A percentile compares a stretch with the other conserved stretches of the same genome.
These are phyloP conservation scores for Xylogone sp. DNA, from an alignment of 2,329 filamentous ascomycete genomes.

Conservation along the genomic window DNA sequence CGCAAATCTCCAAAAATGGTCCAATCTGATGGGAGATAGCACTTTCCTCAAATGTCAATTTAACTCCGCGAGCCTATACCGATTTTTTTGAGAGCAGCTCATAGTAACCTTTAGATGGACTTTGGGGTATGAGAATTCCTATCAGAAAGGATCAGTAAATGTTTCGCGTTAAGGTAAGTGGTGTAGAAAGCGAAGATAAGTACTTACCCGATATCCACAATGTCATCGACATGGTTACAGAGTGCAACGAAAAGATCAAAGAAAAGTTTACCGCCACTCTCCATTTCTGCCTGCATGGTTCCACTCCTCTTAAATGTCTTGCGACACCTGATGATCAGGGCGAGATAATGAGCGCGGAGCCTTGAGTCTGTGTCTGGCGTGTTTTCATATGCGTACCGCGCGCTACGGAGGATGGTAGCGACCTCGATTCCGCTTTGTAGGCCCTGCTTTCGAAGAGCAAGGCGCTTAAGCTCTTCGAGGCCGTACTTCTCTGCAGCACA, in stretches of 20 bases:
- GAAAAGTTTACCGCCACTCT: slow-evolving; percentile 79
- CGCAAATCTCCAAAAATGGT: slow-evolving; percentile 27
- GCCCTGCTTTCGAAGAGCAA: slow-evolving; percentile 84
- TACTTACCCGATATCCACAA: slow-evolving; percentile 53
- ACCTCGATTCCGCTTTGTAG: slow-evolving; percentile 85
- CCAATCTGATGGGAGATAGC: slow-evolving; percentile 33
- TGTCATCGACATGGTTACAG: slow-evolving; percentile 82
- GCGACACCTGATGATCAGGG: slow-evolving; percentile 84
- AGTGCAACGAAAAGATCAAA: slow-evolving; percentile 93
- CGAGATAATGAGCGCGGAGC: slow-evolving; percentile 84
- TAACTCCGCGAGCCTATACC: slow-evolving; percentile 23
- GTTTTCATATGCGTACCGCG: slow-evolving; percentile 85
- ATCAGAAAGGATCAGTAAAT: slow-evolving; percentile 18
- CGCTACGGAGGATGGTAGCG: slow-evolving; percentile 79
- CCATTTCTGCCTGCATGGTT: slow-evolving; percentile 96
- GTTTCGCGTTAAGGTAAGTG: slow-evolving; percentile 14
- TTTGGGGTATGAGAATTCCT: slow-evolving; percentile 50
- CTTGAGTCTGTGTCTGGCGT: slow-evolving; percentile 91
- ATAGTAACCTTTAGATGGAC: slow-evolving; percentile 42
- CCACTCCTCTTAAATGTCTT: slow-evolving; percentile 89
- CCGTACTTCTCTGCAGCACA: slow-evolving; percentile 84
- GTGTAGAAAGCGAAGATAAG: slow-evolving; percentile 6
- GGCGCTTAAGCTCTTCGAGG: slow-evolving; percentile 77
- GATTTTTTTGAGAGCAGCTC: slow-evolving; percentile 22
- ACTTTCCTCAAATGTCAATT: slow-evolving; percentile 26